A percentile compares a stretch with the other conserved stretches of the same genome.
Conservation (phyloP, 2,329 filamentous ascomycete genomes). For the Aphanocladium album region DNA sequence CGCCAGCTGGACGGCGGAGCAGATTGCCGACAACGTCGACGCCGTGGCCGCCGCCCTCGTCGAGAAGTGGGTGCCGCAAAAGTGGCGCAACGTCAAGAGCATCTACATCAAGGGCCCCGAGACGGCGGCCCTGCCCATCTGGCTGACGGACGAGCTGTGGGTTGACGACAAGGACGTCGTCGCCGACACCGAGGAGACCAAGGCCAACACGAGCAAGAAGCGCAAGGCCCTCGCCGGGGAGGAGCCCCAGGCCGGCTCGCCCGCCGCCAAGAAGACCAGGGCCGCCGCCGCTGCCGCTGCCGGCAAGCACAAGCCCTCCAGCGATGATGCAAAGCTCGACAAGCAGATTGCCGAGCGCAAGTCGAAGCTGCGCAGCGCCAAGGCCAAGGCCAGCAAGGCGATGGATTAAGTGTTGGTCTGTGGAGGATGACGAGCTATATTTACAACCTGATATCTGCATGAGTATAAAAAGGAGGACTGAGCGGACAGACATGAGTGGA, state of each 20-base stretch:
- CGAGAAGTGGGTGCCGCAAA: slow-evolving; percentile 75
- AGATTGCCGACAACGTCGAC: slow-evolving; percentile 76
- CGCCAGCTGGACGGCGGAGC: slow-evolving; percentile 66
- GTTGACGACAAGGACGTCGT: slow-evolving; percentile 70
- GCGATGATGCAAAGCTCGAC: slow-evolving; percentile 49
- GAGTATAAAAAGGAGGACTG: slow-evolving; percentile 6
- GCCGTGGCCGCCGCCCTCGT: slow-evolving; percentile 65
- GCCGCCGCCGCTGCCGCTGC: not conserved
- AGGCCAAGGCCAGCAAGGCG: slow-evolving; percentile 50
- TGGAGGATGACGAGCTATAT: not conserved
- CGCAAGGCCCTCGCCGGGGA: slow-evolving; percentile 44
- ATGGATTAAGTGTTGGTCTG: slow-evolving; percentile 26
- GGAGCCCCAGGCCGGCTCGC: slow-evolving; percentile 20
- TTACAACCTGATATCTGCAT: not conserved
- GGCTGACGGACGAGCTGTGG: slow-evolving; percentile 91
- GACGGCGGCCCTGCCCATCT: slow-evolving; percentile 87
- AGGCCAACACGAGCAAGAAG: slow-evolving; percentile 62
- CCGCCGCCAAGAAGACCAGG: slow-evolving; percentile 32
- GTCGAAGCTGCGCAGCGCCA: slow-evolving; percentile 53
- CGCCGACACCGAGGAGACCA: slow-evolving; percentile 51
- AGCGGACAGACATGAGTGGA: not conserved
- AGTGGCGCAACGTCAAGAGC: slow-evolving; percentile 80
- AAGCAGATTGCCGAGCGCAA: slow-evolving; percentile 57
- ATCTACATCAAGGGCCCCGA: slow-evolving; percentile 88
- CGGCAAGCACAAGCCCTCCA: slow-evolving; percentile 36